These are phyloP conservation scores for Leccinum variicolor DNA, from an alignment of 768 basidiomycete species.

Conservation along the genomic window DNA sequence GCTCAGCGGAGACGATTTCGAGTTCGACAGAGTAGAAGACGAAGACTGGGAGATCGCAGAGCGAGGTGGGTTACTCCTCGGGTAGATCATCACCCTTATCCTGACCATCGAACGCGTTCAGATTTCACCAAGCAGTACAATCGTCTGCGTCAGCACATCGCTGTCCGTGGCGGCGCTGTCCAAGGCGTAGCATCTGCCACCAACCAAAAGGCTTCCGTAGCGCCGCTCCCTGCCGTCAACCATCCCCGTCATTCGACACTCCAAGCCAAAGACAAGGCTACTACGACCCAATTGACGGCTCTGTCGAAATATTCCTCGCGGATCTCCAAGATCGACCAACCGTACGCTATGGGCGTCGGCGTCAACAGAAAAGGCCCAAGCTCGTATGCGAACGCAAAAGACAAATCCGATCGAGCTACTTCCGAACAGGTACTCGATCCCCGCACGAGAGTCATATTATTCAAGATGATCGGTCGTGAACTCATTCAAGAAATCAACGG, in stretches of 20 bases:
- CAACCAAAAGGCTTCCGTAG: conserved; percentile 48
- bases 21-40: conserved; percentile 68
- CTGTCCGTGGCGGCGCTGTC: conserved; percentile 71
- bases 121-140: conserved; percentile 99
- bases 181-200: conserved; percentile 55
- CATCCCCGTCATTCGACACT: conserved; percentile 43
- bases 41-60: conserved; percentile 89
- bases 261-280: conserved; percentile 53
- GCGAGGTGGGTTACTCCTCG: conserved; percentile 49
- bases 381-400: conserved; percentile 84
- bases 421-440: conserved; percentile 96
- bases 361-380: conserved; percentile 92
- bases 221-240: conserved; percentile 69
- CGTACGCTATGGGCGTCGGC: conserved; percentile 65
- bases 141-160: conserved; percentile 87
- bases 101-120: conserved; percentile 30
- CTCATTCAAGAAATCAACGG: conserved; percentile 90
- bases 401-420: conserved; percentile 95
- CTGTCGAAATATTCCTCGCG: conserved; percentile 76
- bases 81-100: neutral
- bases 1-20: conserved; percentile 48
- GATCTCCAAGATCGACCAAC: conserved; percentile 69
- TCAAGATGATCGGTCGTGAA: conserved; percentile 93
- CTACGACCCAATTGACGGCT: conserved; percentile 68
- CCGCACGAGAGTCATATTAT: conserved; percentile 88